phyloP scores from a whole-genome alignment of 352 stramenopile species.

The Pythium periplocum region DNA sequence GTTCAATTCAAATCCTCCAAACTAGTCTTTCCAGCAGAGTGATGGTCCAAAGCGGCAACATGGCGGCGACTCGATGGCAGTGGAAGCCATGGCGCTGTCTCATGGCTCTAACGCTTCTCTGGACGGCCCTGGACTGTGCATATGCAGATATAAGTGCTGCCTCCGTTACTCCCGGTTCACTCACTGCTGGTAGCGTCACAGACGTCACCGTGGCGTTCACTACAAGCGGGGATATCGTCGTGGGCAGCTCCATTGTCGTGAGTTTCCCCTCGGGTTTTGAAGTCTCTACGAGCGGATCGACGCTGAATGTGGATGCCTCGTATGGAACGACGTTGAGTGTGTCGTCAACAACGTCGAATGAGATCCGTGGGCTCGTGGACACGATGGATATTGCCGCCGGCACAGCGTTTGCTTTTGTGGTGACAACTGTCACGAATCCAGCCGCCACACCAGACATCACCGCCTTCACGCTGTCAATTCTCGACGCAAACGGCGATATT shows the following conservation, averaged over 20 bases:
- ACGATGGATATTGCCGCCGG: constrained; percentile 15
- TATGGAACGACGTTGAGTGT: constrained; percentile 28
- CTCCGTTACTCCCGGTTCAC: constrained; percentile 19
- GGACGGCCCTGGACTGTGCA: no score
- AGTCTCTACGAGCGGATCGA: constrained; percentile 12
- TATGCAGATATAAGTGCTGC: constrained; percentile 8
- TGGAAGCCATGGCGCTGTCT: no score
- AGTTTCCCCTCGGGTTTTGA: constrained; percentile 29
- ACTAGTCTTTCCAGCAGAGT: no score
- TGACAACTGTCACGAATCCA: constrained; percentile 31
- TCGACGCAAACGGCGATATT: constrained; percentile 11
- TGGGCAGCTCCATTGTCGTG: constrained; percentile 21
- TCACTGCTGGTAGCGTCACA: constrained; percentile 15
- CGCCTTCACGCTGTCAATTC: constrained; percentile 19
- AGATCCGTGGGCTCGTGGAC: constrained; percentile 17
- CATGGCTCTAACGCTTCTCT: no score
- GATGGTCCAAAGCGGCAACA: no score
- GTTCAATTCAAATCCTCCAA: no score
- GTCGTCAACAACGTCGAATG: constrained; percentile 11
- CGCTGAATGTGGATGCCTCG: constrained; percentile 6
- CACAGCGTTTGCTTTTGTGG: constrained; percentile 21
- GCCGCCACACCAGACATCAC: constrained; percentile 10
- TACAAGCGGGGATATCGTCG: constrained; percentile 15
- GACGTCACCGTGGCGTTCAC: constrained; percentile 26
- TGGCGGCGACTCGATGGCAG: no score